Evolutionary conservation across 2,329 filamentous ascomycete species (phyloP), one percentile per base, ranked within the genome.

Genomic region (Ophiosphaerella korrae): DNA sequence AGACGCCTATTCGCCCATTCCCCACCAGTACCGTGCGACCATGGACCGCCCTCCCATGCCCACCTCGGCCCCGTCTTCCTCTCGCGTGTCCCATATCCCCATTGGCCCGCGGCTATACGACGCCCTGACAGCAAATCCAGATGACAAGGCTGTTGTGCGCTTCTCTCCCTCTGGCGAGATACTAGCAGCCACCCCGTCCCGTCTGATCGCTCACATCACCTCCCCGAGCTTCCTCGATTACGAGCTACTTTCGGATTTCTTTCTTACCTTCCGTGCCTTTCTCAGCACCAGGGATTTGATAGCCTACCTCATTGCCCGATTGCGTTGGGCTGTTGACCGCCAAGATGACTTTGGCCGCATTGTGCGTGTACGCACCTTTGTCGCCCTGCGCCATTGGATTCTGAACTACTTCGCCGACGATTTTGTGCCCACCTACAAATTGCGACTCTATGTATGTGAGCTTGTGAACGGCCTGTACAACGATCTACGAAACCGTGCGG

Each of bases 401-500:
- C 77, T 99, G 55, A 99, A 99, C 72, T 99, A 99, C 74, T 99
- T 97, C 62, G 82, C 90, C 48, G 94, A 99, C 68, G 94, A 99
- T 70, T 99, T 96, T 70, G 84, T 95, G 35, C 75, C 88, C 21
- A 86, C 92, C 68, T 87, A 88, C 67, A 78, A 83, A 38, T 79
- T 97, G 29, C 87, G 93, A 7, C 78, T 83, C 5, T 84, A 84
- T 13, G 97, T 97, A 68, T 97, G 93, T 74, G 80, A 86, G 29
- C 80, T 92, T 7, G 80, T 97, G 51, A 97, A 97, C 70, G 70
- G 71, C 21, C 70, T 88, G 47, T 82, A 83, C 49, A 67, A 73
- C 26, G 75, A 80, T 48, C 75, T 88, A 31, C 80, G 77, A 46
- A 72, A 74, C 41, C 77, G 82, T 45, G 69, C 75, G 45, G 78